Conservation (phyloP, 345 rosid species). For the Moringa oleifera region DNA sequence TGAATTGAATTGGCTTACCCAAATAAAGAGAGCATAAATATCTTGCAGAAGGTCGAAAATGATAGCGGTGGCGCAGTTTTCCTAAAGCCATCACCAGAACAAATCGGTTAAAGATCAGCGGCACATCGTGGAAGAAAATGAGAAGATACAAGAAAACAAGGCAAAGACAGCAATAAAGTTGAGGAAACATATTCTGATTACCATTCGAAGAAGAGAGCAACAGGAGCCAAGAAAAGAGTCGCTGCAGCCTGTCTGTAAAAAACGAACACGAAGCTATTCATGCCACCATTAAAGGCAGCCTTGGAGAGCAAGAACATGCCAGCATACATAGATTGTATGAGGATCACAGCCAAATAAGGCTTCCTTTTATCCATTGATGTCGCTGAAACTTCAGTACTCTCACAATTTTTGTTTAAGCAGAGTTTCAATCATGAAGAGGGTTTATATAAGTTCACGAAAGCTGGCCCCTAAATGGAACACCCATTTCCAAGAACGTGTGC, state of each 20-base stretch:
- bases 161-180: too few species aligned
- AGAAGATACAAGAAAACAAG: too few species aligned
- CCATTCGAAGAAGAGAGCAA: slow-evolving; percentile 71
- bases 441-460: background rate
- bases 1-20: slow-evolving; percentile 52
- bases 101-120: background rate
- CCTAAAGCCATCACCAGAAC: slow-evolving; percentile 27
- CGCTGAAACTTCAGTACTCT: too few species aligned
- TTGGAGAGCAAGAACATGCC: slow-evolving; percentile 93
- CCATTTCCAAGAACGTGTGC: background rate
- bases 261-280: slow-evolving; percentile 80
- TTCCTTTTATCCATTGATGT: slow-evolving; percentile 43
- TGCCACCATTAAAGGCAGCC: slow-evolving; percentile 77
- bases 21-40: slow-evolving; percentile 58
- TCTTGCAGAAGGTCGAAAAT: slow-evolving; percentile 62
- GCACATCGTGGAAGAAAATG: background rate
- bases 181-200: slow-evolving; percentile 11
- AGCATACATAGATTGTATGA: slow-evolving; percentile 69
- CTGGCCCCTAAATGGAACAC: background rate
- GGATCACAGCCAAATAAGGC: slow-evolving; percentile 45
- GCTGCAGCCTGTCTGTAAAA: slow-evolving; percentile 86
- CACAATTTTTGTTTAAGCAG: background rate
- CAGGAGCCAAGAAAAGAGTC: slow-evolving; percentile 62
- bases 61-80: slow-evolving; percentile 66
- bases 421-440: slow-evolving; percentile 8